Base-by-base conservation (phyloP, 176 grass and related monocot genomes). In the Hyparrhenia diplandra region DNA sequence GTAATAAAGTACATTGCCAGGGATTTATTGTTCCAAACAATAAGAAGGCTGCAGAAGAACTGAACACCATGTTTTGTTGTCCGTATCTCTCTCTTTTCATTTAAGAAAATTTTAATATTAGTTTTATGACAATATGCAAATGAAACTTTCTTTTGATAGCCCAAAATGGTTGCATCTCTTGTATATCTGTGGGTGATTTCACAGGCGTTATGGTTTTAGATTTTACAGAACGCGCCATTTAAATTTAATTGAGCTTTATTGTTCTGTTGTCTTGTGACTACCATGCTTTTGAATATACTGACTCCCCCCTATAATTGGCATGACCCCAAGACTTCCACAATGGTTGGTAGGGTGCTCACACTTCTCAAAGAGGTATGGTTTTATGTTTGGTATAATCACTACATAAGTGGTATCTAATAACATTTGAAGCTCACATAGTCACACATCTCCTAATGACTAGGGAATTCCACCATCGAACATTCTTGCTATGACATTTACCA, bases 401-500 rank as follows among this genome's bases (percentile, higher is more conserved):
- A n/a, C 16, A 61, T 76, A 65, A 65, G 21, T 76, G 28, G 21
- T 29, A 71, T 64, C 24, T 68, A 52, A 24, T 74, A 34, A 29
- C 74, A 75, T 54, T 54, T 81, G 64, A 81, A 85, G 51, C 42
- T 86, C 27, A 31, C 67, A 77, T 74, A 32, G 32, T 83, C 21
- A 14, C 29, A 82, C 79, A 12, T 73, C 72, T 87, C 32, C 66
- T 67, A 65, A 82, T 59, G 39, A 49, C 54, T 70, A 93, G 95
- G 92, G 86, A 64, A 85, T 98, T 75, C 67, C 69, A 72, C 89
- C 92, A 43, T 82, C 88, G 35, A 94, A 92, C 71, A 94, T 94
- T 75, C 90, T 98, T 59, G 95, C 92, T 28, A 94, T 98, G 95
- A 98, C 95, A 59, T 98, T 98, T 83, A 98, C 95, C 68, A 98